Percentiles rank a stretch among this genome's conserved stretches.
phyloP scores from a whole-genome alignment of 179 eudicot genomes.

The Carnegiea gigantea region DNA sequence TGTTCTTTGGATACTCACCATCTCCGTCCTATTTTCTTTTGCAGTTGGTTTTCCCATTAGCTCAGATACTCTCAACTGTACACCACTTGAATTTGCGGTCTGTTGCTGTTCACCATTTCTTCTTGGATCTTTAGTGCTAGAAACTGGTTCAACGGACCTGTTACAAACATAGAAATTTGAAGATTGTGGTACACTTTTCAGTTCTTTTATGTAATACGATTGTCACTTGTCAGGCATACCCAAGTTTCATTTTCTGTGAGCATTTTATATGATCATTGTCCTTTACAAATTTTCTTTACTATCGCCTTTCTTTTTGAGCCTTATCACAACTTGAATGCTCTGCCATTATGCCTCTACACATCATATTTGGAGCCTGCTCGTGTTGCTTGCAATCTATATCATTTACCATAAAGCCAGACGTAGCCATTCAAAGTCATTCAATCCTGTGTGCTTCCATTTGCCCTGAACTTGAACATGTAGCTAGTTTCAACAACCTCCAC shows the following conservation, averaged over 20 bases:
- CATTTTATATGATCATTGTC: neutral
- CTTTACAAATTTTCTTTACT: neutral
- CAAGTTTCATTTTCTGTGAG: neutral
- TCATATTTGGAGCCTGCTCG: neutral
- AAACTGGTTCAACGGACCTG: conserved; percentile 86
- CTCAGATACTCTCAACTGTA: conserved; percentile 69
- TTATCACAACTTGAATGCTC: neutral
- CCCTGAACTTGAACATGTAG: too few relatives aligned
- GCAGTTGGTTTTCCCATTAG: conserved; percentile 77
- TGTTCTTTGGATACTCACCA: conserved; percentile 75
- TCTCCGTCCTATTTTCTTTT: conserved; percentile 76
- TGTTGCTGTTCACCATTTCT: conserved; percentile 47
- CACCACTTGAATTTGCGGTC: conserved; percentile 87
- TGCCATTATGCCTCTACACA: neutral
- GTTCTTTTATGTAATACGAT: neutral
- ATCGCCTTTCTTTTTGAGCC: neutral
- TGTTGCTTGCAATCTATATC: neutral
- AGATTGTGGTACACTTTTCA: neutral
- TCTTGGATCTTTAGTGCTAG: conserved; percentile 72
- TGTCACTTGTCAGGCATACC: neutral
- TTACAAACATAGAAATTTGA: conserved; percentile 54
- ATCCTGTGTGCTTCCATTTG: too few relatives aligned
- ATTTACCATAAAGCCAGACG: too few relatives aligned
- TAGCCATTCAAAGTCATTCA: too few relatives aligned
- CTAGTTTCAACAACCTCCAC: too few relatives aligned